Conservation (phyloP, 805 yeast genomes). For the Barnettozyma pratensis region DNA sequence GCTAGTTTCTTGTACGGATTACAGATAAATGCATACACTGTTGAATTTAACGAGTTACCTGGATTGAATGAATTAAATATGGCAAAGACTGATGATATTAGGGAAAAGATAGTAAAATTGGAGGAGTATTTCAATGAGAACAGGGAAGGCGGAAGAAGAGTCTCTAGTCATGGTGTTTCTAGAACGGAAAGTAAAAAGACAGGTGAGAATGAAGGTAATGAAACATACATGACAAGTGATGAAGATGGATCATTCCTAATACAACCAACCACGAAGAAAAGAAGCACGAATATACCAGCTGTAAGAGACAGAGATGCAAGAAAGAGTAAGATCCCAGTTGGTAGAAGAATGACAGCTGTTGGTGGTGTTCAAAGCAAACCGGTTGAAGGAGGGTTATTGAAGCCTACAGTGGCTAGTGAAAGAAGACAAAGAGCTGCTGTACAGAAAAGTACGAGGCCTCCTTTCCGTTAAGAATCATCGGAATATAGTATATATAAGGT, state of each 20-base stretch:
- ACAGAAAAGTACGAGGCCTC: conserved; percentile 20
- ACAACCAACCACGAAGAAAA: conserved; percentile 17
- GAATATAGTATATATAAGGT: background rate
- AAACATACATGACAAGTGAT: conserved; percentile 29
- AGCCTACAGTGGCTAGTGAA: conserved; percentile 22
- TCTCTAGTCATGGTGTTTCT: background rate
- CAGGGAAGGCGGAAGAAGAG: background rate
- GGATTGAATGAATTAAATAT: conserved; percentile 7
- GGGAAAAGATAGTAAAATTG: conserved; percentile 16
- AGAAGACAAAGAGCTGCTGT: conserved; percentile 11
- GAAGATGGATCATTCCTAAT: conserved; percentile 27
- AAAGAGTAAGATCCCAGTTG: conserved; percentile 12
- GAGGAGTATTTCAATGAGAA: conserved; percentile 16
- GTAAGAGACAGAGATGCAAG: background rate
- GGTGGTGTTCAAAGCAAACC: conserved; percentile 5
- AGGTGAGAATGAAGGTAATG: conserved; percentile 8
- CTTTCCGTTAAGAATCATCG: conserved; percentile 15
- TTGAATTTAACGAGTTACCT: conserved; percentile 45
- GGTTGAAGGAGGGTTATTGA: conserved; percentile 8
- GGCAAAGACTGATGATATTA: conserved; percentile 14
- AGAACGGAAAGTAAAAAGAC: background rate
- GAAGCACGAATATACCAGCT: conserved; percentile 6
- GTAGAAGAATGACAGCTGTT: conserved; percentile 5
- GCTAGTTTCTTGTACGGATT: conserved; percentile 75
- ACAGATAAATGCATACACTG: conserved; percentile 84